A percentile compares a stretch with the other conserved stretches of the same genome.
phyloP scores from a whole-genome alignment of 371 early-diverging fungal species.

The Mucor circinelloides region DNA sequence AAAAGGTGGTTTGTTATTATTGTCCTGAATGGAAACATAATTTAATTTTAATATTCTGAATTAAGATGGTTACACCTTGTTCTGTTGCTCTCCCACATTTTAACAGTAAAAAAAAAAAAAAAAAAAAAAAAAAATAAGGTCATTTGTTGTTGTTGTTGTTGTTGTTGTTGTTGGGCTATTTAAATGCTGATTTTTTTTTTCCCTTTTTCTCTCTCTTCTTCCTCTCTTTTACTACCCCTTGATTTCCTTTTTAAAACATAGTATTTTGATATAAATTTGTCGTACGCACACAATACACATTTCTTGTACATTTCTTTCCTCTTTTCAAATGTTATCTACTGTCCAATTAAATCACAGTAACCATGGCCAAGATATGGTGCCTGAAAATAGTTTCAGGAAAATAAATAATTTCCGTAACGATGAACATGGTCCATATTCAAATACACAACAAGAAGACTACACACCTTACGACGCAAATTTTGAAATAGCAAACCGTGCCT shows the following conservation, averaged over 20 bases:
- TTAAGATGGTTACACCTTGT: background rate
- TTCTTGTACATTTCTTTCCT: background rate
- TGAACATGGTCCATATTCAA: constrained; percentile 28
- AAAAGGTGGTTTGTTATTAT: background rate
- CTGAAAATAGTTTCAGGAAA: constrained; percentile 4
- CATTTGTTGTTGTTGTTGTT: background rate
- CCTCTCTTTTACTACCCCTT: background rate
- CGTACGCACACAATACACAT: background rate
- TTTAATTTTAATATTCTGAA: background rate
- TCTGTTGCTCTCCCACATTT: background rate
- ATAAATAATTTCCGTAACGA: constrained; percentile 19
- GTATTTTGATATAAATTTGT: background rate
- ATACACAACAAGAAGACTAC: constrained; percentile 21
- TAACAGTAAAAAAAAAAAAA: background rate
- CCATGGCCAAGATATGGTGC: background rate
- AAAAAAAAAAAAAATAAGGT: background rate
- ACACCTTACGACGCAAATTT: constrained; percentile 15
- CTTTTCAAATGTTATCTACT: constrained; percentile 1
- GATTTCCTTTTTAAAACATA: background rate
- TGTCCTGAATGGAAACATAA: background rate
- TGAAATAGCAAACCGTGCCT: constrained; percentile 44
- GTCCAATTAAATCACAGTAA: background rate
- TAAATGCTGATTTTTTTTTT: background rate
- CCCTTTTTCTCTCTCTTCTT: background rate
- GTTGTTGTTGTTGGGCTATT: background rate